Percentiles rank a stretch among this genome's conserved stretches.
Evolutionary conservation across 495 filamentous ascomycete genomes (phyloP).

Genomic region (Tirmania nivea): DNA sequence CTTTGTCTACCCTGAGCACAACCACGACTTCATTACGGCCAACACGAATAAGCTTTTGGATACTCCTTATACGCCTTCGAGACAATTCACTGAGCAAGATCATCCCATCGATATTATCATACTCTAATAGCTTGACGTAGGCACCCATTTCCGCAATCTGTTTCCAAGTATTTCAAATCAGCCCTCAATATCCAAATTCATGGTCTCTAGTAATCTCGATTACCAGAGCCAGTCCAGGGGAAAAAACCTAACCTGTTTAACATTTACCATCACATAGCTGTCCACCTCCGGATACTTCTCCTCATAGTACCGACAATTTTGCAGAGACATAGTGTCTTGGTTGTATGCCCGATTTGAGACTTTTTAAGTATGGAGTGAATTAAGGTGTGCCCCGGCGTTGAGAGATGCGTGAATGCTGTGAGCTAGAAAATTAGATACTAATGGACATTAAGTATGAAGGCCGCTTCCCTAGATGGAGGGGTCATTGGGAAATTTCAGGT

Average conservation of each 20-base stretch:
- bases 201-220: too few species aligned
- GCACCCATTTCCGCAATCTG: slow-evolving; percentile 99
- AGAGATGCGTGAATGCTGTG: too few species aligned
- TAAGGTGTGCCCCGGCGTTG: too few species aligned
- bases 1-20: slow-evolving; percentile 92
- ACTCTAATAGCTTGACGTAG: slow-evolving; percentile 97
- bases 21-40: slow-evolving; percentile 96
- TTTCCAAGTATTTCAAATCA: not conserved
- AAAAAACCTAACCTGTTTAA: slow-evolving; percentile 56
- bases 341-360: too few species aligned
- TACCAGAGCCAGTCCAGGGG: not conserved
- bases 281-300: slow-evolving; percentile 97
- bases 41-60: slow-evolving; percentile 96
- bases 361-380: too few species aligned
- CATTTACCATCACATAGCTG: slow-evolving; percentile 98
- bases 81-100: slow-evolving; percentile 93
- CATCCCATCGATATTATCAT: slow-evolving; percentile 99
- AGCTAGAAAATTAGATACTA: too few species aligned
- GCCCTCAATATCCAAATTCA: too few species aligned
- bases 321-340: slow-evolving; percentile 56
- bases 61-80: slow-evolving; percentile 86
- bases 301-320: slow-evolving; percentile 97
- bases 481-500: too few species aligned
- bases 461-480: too few species aligned
- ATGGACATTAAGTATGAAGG: too few species aligned